Percentiles rank a stretch among this genome's conserved stretches.
phyloP scores from a whole-genome alignment of 2,329 filamentous ascomycete species.

The Colletotrichum nymphaeae region DNA sequence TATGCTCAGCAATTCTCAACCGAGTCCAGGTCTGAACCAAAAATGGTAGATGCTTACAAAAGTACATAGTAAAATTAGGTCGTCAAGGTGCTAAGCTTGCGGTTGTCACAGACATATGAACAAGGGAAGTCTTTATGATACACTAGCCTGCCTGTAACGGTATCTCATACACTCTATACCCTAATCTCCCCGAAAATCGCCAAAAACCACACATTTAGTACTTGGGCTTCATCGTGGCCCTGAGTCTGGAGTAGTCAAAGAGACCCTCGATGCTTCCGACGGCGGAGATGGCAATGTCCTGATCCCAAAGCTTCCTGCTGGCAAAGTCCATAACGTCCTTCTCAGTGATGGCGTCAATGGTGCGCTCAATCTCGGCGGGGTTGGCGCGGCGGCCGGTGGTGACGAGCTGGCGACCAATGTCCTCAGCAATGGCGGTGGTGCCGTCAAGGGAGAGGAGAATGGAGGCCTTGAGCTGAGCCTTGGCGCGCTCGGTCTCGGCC shows the following conservation, averaged over 20 bases:
- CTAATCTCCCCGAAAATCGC: conserved; percentile 50
- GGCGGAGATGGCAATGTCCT: conserved; percentile 93
- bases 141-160: conserved; percentile 62
- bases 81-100: conserved; percentile 28
- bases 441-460: conserved; percentile 97
- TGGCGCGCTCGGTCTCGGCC: conserved; percentile 96
- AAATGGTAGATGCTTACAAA: not conserved
- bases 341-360: conserved; percentile 88
- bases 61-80: conserved; percentile 34
- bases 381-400: conserved; percentile 93
- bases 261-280: conserved; percentile 92
- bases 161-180: conserved; percentile 69
- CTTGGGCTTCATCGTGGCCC: conserved; percentile 90
- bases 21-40: not conserved
- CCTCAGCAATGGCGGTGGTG: conserved; percentile 96
- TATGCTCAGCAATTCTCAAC: no score
- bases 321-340: conserved; percentile 98
- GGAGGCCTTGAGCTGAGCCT: conserved; percentile 98
- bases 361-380: conserved; percentile 93
- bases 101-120: conserved; percentile 35
- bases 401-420: conserved; percentile 98
- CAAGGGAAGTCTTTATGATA: conserved; percentile 59
- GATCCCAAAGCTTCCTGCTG: conserved; percentile 95
- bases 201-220: conserved; percentile 52
- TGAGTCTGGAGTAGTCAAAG: conserved; percentile 81